Base-by-base conservation (phyloP, 495 filamentous ascomycete species). In the Choiromyces venosus region DNA sequence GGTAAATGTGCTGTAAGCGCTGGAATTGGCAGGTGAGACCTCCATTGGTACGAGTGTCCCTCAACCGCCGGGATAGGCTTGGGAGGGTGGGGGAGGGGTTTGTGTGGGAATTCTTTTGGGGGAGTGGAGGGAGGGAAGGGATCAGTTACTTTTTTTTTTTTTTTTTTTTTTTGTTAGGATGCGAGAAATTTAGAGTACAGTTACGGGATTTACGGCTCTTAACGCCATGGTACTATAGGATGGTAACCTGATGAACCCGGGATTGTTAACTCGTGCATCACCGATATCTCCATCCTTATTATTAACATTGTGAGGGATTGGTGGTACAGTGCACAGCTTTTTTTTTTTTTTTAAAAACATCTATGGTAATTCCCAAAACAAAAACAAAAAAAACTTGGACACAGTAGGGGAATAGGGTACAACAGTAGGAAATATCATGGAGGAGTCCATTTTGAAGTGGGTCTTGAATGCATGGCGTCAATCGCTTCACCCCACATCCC, bases 401-500 rank as follows among this genome's bases (percentile, higher is more conserved):
- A n/a, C n/a, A n/a, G n/a, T n/a, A 3, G 0, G 18, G 40, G 40
- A 10, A 18, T 10, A 52, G n/a, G n/a, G n/a, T n/a, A n/a, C n/a
- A n/a, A n/a, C n/a, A n/a, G 21, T 12, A 52, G 21, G 10, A 25
- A 52, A 52, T 12, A 25, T 8, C 44, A 21, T n/a, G n/a, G 52
- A 61, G 46, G 46, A 25, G 52, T 61, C 29, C 52, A 29, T 61
- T 25, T 12, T 5, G n/a, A n/a, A 46, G 42, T 6, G 0, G 18
- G 39, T 40, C 42, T 8, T n/a, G 21, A 25, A 52, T 75, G 65
- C 65, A 77, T 76, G 66, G 72, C 65, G 65, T 76, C 73, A 65
- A 71, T 76, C 38, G 37, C 40, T 76, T 37, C 65, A 66, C 56
- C 65, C 16, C 21, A 46, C 52, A 65, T 36, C 68, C 74, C 65